phyloP scores from a whole-genome alignment of 192 early-diverging fungal genomes.

The Gryganskiella cystojenkinii region DNA sequence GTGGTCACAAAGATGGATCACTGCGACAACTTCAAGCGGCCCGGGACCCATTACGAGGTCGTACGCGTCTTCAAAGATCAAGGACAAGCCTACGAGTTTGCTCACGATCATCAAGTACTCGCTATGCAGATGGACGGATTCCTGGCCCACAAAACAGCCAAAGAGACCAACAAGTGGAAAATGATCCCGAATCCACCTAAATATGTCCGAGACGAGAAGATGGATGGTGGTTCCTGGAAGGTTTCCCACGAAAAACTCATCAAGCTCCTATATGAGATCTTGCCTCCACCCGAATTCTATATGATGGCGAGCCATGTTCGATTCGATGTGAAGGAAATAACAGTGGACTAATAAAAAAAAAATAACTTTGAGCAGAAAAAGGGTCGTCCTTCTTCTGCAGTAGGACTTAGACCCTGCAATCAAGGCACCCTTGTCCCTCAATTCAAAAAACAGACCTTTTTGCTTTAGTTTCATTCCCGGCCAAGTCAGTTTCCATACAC shows the following conservation, averaged over 20 bases:
- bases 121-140: background rate
- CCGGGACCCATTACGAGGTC: background rate
- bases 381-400: too few species aligned
- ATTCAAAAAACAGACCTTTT: too few species aligned
- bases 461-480: too few species aligned
- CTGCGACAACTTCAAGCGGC: background rate
- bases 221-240: background rate
- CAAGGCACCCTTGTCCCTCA: too few species aligned
- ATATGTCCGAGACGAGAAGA: conserved; percentile 1
- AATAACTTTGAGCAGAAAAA: too few species aligned
- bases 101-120: background rate
- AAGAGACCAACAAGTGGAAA: too few species aligned
- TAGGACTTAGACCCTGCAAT: too few species aligned
- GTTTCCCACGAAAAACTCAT: background rate
- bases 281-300: background rate
- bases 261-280: background rate
- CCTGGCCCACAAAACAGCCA: background rate
- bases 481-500: too few species aligned
- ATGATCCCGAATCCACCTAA: background rate
- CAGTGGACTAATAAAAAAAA: background rate
- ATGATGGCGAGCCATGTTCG: background rate
- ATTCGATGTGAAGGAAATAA: background rate
- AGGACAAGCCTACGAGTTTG: conserved; percentile 10
- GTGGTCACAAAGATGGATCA: background rate
- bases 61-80: background rate